These are phyloP conservation scores for Podaxis sp. DNA, from an alignment of 768 basidiomycete genomes.

Conservation along the genomic window DNA sequence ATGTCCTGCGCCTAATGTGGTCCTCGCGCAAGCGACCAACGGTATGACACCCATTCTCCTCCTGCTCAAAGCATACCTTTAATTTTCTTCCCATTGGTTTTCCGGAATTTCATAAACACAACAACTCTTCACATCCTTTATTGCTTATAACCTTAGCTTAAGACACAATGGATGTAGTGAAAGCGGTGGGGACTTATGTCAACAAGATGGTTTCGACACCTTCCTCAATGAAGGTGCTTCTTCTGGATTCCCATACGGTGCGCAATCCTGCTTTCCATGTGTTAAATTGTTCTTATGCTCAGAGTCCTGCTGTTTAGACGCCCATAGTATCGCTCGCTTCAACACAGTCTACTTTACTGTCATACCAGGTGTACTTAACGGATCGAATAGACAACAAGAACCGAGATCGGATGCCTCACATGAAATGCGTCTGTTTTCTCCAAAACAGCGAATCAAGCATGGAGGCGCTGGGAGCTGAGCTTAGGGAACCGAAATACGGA, in stretches of 20 bases:
- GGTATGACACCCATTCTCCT: background rate
- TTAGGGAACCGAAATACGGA: slow-evolving; percentile 90
- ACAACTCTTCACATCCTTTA: background rate
- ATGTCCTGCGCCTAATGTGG: background rate
- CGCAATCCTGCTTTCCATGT: slow-evolving; percentile 21
- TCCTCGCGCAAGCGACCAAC: too few relatives aligned
- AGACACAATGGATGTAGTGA: slow-evolving; percentile 83
- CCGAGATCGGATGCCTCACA: slow-evolving; percentile 90
- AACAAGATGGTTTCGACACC: slow-evolving; percentile 85
- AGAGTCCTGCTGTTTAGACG: slow-evolving; percentile 51
- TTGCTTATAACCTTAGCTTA: background rate
- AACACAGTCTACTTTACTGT: slow-evolving; percentile 89
- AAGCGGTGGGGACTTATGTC: slow-evolving; percentile 93
- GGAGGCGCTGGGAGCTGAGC: slow-evolving; percentile 78
- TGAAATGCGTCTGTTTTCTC: slow-evolving; percentile 96
- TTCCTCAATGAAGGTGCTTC: slow-evolving; percentile 90
- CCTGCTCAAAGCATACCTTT: background rate
- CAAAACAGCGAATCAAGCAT: slow-evolving; percentile 82
- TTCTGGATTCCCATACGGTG: slow-evolving; percentile 94
- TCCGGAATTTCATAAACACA: background rate
- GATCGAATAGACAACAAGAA: slow-evolving; percentile 95
- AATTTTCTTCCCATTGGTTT: background rate
- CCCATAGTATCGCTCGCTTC: slow-evolving; percentile 94
- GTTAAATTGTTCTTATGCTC: slow-evolving; percentile 8
- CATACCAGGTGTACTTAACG: slow-evolving; percentile 97